Conservation (phyloP, 2,329 filamentous ascomycete genomes). For the Fusarium stilboides region DNA sequence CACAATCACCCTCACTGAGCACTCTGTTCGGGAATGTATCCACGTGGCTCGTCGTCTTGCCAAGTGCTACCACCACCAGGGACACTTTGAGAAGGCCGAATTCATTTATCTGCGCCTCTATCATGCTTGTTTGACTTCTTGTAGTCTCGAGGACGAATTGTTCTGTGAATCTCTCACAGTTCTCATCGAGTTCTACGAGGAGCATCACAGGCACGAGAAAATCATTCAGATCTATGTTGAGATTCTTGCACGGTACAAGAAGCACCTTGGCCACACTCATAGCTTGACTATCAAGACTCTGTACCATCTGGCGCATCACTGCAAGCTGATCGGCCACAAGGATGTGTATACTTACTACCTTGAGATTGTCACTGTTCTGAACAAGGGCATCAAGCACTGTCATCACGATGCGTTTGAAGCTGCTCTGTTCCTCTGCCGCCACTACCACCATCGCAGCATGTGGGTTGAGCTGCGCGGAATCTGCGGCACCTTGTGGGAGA, state of each 20-base stretch:
- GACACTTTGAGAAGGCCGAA: slow-evolving; percentile 57
- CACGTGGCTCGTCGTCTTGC: slow-evolving; percentile 54
- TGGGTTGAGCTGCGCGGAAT: slow-evolving; percentile 63
- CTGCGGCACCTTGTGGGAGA: slow-evolving; percentile 63
- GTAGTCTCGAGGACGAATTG: slow-evolving; percentile 51
- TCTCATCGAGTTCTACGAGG: slow-evolving; percentile 54
- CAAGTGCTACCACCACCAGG: slow-evolving; percentile 54
- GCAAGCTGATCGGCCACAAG: slow-evolving; percentile 48
- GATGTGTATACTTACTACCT: slow-evolving; percentile 56
- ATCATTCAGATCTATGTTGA: slow-evolving; percentile 55
- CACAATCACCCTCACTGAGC: slow-evolving; percentile 51
- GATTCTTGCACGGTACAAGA: slow-evolving; percentile 54
- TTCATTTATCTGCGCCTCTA: slow-evolving; percentile 57
- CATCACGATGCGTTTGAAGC: slow-evolving; percentile 63
- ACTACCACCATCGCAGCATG: slow-evolving; percentile 61
- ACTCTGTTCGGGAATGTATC: slow-evolving; percentile 54
- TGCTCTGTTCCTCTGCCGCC: slow-evolving; percentile 59
- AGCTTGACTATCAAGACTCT: slow-evolving; percentile 55
- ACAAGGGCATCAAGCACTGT: slow-evolving; percentile 52
- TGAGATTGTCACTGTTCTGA: slow-evolving; percentile 56
- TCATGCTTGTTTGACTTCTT: slow-evolving; percentile 53
- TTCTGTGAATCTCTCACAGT: slow-evolving; percentile 49
- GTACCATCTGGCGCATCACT: slow-evolving; percentile 49
- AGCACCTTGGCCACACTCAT: slow-evolving; percentile 47
- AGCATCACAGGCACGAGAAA: slow-evolving; percentile 57